phyloP scores from a whole-genome alignment of 805 yeast genomes.

The Candida ficus region DNA sequence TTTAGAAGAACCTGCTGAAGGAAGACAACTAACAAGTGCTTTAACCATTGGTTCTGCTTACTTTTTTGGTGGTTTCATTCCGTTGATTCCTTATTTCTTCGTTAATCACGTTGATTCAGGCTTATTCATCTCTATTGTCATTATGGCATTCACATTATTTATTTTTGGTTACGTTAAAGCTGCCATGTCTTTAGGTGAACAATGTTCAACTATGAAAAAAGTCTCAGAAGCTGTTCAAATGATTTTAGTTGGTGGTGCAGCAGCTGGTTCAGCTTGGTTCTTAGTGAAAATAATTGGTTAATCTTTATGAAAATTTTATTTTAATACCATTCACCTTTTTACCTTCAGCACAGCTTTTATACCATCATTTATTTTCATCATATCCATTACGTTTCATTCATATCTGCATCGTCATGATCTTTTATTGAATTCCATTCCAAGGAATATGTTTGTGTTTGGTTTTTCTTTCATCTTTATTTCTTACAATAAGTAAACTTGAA shows the following conservation, averaged over 20 bases:
- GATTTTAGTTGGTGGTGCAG: conserved; percentile 94
- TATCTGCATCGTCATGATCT: neutral
- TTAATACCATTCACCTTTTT: neutral
- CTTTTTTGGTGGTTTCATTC: conserved; percentile 89
- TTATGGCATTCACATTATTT: conserved; percentile 83
- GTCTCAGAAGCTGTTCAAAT: conserved; percentile 81
- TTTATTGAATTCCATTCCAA: too few relatives aligned
- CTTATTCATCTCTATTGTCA: conserved; percentile 62
- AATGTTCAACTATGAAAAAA: conserved; percentile 54
- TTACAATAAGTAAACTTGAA: neutral
- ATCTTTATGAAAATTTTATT: too few relatives aligned
- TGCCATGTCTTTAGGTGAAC: conserved; percentile 75
- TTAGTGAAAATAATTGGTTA: conserved; percentile 74
- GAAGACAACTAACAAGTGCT: conserved; percentile 84
- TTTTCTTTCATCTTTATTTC: neutral
- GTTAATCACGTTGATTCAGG: conserved; percentile 72
- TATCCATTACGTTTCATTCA: neutral
- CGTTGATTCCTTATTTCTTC: conserved; percentile 88
- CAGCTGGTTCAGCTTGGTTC: conserved; percentile 96
- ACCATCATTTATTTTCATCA: neutral
- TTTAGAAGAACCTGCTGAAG: conserved; percentile 92
- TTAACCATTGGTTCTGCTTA: conserved; percentile 85
- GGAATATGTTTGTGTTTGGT: too few relatives aligned
- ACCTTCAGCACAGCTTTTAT: too few relatives aligned
- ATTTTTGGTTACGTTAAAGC: conserved; percentile 86